Conservation (phyloP, 129 eudicot species). For the Chrysanthemum lavandulifolium region DNA sequence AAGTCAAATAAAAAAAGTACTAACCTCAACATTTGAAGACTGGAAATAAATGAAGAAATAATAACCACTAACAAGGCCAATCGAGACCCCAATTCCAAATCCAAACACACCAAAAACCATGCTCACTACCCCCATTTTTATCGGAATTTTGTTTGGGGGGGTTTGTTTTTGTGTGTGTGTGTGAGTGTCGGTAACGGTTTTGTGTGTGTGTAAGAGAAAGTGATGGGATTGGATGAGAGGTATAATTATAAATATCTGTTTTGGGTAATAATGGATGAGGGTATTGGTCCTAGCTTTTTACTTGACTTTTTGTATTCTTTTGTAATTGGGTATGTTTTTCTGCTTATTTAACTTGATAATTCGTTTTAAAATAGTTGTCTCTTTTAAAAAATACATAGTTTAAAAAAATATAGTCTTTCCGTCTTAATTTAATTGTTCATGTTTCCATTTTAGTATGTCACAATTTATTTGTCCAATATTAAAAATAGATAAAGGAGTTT, state of each 20-base stretch:
- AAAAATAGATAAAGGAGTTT: no score
- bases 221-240: neutral
- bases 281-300: neutral
- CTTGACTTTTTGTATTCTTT: neutral
- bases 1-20: neutral
- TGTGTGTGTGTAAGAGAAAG: conserved; percentile 22
- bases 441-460: no score
- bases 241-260: conserved; percentile 1
- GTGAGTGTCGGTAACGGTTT: conserved; percentile 1
- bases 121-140: conserved; percentile 33
- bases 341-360: no score
- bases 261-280: no score
- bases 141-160: no score
- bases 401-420: no score
- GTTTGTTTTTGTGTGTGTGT: no score
- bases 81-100: conserved; percentile 35
- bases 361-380: no score
- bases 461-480: no score
- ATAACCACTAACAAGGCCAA: conserved; percentile 37
- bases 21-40: conserved; percentile 33
- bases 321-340: no score
- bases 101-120: conserved; percentile 33
- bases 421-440: no score
- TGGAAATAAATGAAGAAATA: conserved; percentile 40
- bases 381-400: no score